Percentiles rank a stretch among this genome's conserved stretches.
Evolutionary conservation across 805 yeast genomes (phyloP).

Genomic region (Brettanomyces naardenensis): DNA sequence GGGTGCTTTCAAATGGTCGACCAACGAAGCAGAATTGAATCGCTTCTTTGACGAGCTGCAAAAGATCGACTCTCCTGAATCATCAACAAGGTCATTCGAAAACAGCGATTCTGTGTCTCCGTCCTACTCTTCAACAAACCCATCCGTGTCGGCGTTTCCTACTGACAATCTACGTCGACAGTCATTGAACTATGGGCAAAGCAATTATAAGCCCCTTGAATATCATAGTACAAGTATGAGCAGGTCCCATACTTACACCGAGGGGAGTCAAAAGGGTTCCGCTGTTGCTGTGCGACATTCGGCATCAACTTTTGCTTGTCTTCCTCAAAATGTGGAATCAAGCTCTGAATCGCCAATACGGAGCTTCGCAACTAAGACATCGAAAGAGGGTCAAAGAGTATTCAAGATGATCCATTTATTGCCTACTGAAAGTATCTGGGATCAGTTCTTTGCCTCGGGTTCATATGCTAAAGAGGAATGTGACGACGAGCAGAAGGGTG

Average conservation of each 20-base stretch:
- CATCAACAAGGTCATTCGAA: slow-evolving; percentile 15
- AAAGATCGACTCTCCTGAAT: slow-evolving; percentile 20
- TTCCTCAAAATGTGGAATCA: background rate
- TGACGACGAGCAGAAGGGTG: too few relatives aligned
- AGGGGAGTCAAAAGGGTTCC: background rate
- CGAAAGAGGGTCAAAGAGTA: slow-evolving; percentile 44
- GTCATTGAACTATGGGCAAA: slow-evolving; percentile 1
- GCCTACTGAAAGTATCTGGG: slow-evolving; percentile 64
- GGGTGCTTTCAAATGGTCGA: slow-evolving; percentile 27
- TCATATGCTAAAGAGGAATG: too few relatives aligned
- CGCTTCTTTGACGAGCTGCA: slow-evolving; percentile 43
- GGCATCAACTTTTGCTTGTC: background rate
- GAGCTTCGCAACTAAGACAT: background rate
- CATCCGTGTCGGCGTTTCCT: background rate
- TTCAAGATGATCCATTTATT: slow-evolving; percentile 56
- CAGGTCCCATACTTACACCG: background rate
- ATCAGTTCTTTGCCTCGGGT: slow-evolving; percentile 42
- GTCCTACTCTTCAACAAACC: too few relatives aligned
- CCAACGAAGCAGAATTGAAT: slow-evolving; percentile 31
- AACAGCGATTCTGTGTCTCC: slow-evolving; percentile 13
- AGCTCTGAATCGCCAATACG: background rate
- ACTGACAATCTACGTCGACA: background rate
- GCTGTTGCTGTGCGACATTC: background rate
- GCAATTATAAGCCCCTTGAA: slow-evolving; percentile 3
- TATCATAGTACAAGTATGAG: too few relatives aligned